Percentiles rank a stretch among this genome's conserved stretches.
These are phyloP conservation scores for Colletotrichum sp. DNA, from an alignment of 2,329 filamentous ascomycete genomes.

Conservation along the genomic window DNA sequence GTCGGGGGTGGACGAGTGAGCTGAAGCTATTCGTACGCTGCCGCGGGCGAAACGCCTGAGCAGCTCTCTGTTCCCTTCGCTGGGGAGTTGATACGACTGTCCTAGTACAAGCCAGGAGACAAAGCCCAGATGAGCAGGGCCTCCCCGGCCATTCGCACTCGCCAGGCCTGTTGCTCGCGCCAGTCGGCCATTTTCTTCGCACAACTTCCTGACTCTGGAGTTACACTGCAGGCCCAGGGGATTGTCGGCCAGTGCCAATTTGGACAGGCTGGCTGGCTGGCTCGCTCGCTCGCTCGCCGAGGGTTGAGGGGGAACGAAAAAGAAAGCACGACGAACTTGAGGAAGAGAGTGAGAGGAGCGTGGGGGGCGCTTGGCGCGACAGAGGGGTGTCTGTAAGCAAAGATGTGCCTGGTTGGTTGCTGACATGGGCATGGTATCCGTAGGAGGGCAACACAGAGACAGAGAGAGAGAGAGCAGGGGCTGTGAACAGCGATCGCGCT, in stretches of 20 bases:
- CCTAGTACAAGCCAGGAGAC: background rate
- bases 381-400: constrained; percentile 5
- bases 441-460: background rate
- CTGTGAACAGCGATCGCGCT: constrained; percentile 4
- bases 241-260: background rate
- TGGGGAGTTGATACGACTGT: background rate
- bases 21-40: background rate
- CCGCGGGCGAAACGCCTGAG: background rate
- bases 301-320: background rate
- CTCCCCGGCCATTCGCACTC: background rate
- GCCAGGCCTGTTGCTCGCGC: background rate
- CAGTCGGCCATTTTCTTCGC: constrained; percentile 18
- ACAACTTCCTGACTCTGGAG: background rate
- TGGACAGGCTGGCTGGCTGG: background rate
- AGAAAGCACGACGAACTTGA: background rate
- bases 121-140: background rate
- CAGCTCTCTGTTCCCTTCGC: background rate
- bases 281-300: background rate
- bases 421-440: background rate
- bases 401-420: background rate
- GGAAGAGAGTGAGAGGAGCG: background rate
- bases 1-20: background rate
- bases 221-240: constrained; percentile 2
- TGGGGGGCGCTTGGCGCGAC: background rate
- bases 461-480: background rate